Evolutionary conservation across 129 eudicot species (phyloP).

Genomic region (Ambrosia trifida): DNA sequence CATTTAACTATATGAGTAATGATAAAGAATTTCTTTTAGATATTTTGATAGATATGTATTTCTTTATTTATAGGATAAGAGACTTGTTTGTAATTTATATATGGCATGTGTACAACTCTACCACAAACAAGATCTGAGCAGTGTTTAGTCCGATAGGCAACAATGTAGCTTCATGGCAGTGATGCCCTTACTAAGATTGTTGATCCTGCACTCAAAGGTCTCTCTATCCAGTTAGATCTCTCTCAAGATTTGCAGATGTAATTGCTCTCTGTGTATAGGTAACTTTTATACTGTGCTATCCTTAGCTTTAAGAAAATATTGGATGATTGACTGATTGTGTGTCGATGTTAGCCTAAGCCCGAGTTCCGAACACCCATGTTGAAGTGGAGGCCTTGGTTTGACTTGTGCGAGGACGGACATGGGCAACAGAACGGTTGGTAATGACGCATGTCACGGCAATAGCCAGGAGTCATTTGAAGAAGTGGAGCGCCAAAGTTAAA

Average conservation of each 20-base stretch:
- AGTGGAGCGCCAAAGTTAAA: slow-evolving; percentile 66
- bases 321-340: neutral
- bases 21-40: too few relatives aligned
- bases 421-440: slow-evolving; percentile 97
- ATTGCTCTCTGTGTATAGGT: slow-evolving; percentile 98
- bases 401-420: slow-evolving; percentile 83
- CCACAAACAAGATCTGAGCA: slow-evolving; percentile 81
- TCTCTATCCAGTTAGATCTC: slow-evolving; percentile 85
- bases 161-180: slow-evolving; percentile 96
- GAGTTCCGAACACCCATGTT: slow-evolving; percentile 99
- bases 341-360: slow-evolving; percentile 69
- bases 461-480: slow-evolving; percentile 25
- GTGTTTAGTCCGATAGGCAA: slow-evolving; percentile 94
- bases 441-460: slow-evolving; percentile 40
- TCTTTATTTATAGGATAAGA: neutral
- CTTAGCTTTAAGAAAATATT: neutral
- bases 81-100: neutral
- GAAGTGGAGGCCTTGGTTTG: slow-evolving; percentile 97
- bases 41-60: too few relatives aligned
- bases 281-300: neutral
- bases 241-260: slow-evolving; percentile 92
- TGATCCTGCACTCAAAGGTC: slow-evolving; percentile 92
- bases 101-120: slow-evolving; percentile 20
- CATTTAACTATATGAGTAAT: too few relatives aligned
- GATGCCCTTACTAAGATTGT: slow-evolving; percentile 97